Percentiles rank a stretch among this genome's conserved stretches.
phyloP scores from a whole-genome alignment of 306 rosid species.

The Vachellia collinsii region DNA sequence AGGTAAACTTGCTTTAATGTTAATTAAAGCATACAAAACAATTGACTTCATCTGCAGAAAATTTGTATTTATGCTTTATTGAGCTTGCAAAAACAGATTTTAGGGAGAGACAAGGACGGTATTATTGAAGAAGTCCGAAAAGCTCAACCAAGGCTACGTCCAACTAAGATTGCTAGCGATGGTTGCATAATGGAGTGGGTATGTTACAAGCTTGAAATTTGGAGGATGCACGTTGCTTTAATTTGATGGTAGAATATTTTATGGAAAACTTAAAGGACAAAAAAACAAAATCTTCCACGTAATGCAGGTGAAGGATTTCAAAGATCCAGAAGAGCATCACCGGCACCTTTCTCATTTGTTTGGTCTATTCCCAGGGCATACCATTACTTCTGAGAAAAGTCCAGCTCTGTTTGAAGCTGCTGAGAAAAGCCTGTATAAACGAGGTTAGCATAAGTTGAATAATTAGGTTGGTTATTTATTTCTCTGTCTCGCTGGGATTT shows the following conservation, averaged over 20 bases:
- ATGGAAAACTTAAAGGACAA: not conserved
- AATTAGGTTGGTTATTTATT: not conserved
- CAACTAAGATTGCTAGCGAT: constrained; percentile 61
- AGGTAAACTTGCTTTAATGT: constrained; percentile 44
- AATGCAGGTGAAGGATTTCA: constrained; percentile 62
- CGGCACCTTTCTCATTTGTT: constrained; percentile 75
- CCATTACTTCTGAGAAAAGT: constrained; percentile 51
- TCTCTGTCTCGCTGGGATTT: too few relatives aligned
- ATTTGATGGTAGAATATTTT: not conserved
- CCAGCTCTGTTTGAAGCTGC: constrained; percentile 67
- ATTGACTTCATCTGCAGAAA: not conserved
- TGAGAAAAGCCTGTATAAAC: constrained; percentile 55
- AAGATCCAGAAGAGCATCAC: constrained; percentile 75
- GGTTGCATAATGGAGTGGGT: constrained; percentile 91
- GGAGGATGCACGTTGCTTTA: not conserved
- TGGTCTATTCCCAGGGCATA: constrained; percentile 78
- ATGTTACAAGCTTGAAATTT: constrained; percentile 5
- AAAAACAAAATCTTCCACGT: constrained; percentile 4
- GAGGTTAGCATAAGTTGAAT: constrained; percentile 53
- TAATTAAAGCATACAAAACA: not conserved
- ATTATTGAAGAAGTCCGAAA: constrained; percentile 42
- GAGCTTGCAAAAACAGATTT: constrained; percentile 42
- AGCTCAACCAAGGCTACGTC: constrained; percentile 55
- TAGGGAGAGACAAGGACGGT: constrained; percentile 55
- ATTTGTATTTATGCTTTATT: not conserved